Base-by-base conservation (phyloP, 192 early-diverging fungal genomes). In the Oehlia diaphana region DNA sequence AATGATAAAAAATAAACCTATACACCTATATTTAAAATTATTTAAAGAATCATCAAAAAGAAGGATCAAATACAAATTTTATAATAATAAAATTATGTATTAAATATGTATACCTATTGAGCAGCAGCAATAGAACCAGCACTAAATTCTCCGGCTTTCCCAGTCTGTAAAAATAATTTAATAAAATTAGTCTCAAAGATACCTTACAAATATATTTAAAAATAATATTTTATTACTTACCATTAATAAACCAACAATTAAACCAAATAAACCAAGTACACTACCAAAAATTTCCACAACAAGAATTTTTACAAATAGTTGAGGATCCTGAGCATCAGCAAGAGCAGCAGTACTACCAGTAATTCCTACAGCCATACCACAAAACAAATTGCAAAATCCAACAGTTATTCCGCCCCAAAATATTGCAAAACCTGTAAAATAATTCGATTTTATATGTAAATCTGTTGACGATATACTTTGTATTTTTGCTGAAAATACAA, bases 381-480 rank as follows among this genome's bases (percentile, higher is more conserved):
- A 99, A 65, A 96, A 90, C 37, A 99, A 85, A 84, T 99, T 98
- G 44, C 95, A 92, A 28, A 97, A 69, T 68, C 97, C 97, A 39
- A 97, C 96, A n/a, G 95, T 97, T 76, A 98, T 80, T 58, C 97
- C 97, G 69, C 93, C 92, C 96, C 96, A 99, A 84, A 99, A 99
- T 35, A 99, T 81, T 42, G 97, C 90, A 82, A 92, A 95, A n/a
- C 93, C 94, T 14, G 95, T 94, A 80, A 91, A 98, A 76, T 95
- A 95, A 80, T 87, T 90, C 35, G 86, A 86, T 47, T 81, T 23
- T 49, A 87, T 86, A 74, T 89, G 91, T 19, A 92, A 86, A 1
- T 76, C 39, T 16, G 77, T 73, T 26, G 82, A 75, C 16, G 79
- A 66, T 31, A 93, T 88, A 4, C 90, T 88, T 37, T 88, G 88